Evolutionary conservation across 2,329 filamentous ascomycete genomes (phyloP).

Genomic region (Macrophomina phaseolina): DNA sequence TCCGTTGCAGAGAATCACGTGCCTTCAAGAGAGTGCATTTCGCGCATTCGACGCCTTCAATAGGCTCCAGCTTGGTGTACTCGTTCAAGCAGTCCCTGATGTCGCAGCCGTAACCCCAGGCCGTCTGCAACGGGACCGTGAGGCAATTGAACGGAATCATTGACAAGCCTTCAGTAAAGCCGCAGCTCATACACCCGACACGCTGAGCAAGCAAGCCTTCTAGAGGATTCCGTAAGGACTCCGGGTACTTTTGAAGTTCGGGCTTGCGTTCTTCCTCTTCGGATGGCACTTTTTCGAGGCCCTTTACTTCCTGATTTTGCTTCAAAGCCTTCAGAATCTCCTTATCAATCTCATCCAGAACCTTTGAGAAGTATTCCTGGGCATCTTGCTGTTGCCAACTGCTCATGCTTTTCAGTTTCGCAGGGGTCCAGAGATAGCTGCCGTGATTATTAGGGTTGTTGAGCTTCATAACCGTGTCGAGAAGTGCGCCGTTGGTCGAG

Average conservation of each 20-base stretch:
- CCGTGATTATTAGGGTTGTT: conserved; percentile 75
- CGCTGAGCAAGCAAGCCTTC: conserved; percentile 88
- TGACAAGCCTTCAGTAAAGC: conserved; percentile 84
- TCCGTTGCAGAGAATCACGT: conserved; percentile 53
- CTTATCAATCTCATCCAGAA: conserved; percentile 83
- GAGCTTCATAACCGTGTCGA: conserved; percentile 71
- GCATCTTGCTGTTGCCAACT: conserved; percentile 97
- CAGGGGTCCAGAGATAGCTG: conserved; percentile 79
- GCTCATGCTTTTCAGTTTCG: conserved; percentile 85
- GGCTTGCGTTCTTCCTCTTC: conserved; percentile 18
- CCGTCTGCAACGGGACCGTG: conserved; percentile 77
- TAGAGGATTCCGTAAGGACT: conserved; percentile 70
- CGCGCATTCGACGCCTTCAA: conserved; percentile 87
- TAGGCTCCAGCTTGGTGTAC: conserved; percentile 82
- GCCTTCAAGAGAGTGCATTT: conserved; percentile 80
- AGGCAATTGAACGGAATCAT: conserved; percentile 94
- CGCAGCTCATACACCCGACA: conserved; percentile 84
- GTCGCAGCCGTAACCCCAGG: conserved; percentile 70
- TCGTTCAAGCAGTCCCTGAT: conserved; percentile 81
- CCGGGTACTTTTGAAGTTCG: conserved; percentile 22
- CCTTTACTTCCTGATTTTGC: conserved; percentile 41
- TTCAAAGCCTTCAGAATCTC: conserved; percentile 63
- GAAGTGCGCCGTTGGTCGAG: conserved; percentile 62
- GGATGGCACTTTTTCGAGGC: conserved; percentile 9
- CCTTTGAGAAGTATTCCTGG: conserved; percentile 93